phyloP scores from a whole-genome alignment of 257 asterid genomes.

The Rauvolfia tetraphylla region DNA sequence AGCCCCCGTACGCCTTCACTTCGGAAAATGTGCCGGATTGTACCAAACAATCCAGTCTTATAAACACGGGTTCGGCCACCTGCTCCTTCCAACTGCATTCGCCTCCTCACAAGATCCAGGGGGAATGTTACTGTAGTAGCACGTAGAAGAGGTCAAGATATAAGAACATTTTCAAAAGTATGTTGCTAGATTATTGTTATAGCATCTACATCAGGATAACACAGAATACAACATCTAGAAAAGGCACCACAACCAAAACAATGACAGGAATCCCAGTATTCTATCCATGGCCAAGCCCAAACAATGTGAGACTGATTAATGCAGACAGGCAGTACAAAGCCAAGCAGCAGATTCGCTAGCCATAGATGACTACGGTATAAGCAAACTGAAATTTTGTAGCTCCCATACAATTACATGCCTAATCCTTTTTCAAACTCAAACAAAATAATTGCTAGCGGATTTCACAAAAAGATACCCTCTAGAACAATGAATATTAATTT shows the following conservation, averaged over 20 bases:
- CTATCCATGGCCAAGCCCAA: not conserved
- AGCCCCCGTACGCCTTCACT: constrained; percentile 62
- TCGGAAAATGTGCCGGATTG: constrained; percentile 50
- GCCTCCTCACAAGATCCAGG: constrained; percentile 74
- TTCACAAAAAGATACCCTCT: not conserved
- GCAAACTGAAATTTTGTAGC: not conserved
- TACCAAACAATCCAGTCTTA: constrained; percentile 52
- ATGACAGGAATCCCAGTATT: no score
- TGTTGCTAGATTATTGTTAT: not conserved
- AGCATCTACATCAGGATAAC: not conserved
- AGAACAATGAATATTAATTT: not conserved
- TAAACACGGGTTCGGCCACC: constrained; percentile 77
- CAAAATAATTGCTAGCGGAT: not conserved
- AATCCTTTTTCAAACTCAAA: not conserved
- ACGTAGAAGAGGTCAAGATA: constrained; percentile 3
- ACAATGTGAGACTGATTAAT: not conserved
- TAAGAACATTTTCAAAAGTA: not conserved
- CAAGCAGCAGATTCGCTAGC: not conserved
- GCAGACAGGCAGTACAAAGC: not conserved
- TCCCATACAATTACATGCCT: no score
- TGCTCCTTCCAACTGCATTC: constrained; percentile 91
- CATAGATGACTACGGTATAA: not conserved
- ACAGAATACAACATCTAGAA: not conserved
- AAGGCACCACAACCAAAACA: not conserved
- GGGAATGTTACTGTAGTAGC: constrained; percentile 69